Percentiles rank a stretch among this genome's conserved stretches.
These are phyloP conservation scores for Colletotrichum noveboracense DNA, from an alignment of 2,329 filamentous ascomycete genomes.

Conservation along the genomic window DNA sequence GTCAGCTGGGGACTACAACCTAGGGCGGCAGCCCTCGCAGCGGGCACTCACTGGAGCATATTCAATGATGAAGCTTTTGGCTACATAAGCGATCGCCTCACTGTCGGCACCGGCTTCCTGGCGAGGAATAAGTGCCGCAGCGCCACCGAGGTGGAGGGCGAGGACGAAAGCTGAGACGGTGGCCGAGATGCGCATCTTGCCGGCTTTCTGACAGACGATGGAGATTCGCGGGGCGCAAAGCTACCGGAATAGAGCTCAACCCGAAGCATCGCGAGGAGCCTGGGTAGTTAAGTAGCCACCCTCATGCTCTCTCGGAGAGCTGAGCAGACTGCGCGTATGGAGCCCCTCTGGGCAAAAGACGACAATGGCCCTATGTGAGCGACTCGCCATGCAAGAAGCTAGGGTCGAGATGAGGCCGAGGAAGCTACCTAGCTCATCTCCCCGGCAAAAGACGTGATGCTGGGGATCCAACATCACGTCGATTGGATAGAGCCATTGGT, in stretches of 20 bases:
- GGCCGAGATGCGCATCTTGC: constrained; percentile 20
- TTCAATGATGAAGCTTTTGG: constrained; percentile 28
- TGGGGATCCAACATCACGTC: neutral
- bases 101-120: neutral
- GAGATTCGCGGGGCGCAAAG: constrained; percentile 3
- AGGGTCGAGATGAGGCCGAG: neutral
- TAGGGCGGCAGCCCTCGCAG: constrained; percentile 7
- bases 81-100: neutral
- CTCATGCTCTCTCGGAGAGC: neutral
- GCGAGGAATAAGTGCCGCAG: neutral
- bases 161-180: constrained; percentile 15
- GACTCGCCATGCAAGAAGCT: neutral
- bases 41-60: constrained; percentile 24
- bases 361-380: neutral
- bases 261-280: neutral
- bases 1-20: constrained; percentile 5
- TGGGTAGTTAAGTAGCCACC: constrained; percentile 1
- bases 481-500: neutral
- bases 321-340: neutral
- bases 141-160: constrained; percentile 14
- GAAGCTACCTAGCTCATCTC: neutral
- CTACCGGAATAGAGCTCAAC: neutral
- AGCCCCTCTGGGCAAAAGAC: neutral
- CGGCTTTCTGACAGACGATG: neutral
- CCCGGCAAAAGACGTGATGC: constrained; percentile 4